Evolutionary conservation across 1,284 basidiomycete species (phyloP), one percentile per base, ranked within the genome.

Genomic region (Pseudozyma pruni): DNA sequence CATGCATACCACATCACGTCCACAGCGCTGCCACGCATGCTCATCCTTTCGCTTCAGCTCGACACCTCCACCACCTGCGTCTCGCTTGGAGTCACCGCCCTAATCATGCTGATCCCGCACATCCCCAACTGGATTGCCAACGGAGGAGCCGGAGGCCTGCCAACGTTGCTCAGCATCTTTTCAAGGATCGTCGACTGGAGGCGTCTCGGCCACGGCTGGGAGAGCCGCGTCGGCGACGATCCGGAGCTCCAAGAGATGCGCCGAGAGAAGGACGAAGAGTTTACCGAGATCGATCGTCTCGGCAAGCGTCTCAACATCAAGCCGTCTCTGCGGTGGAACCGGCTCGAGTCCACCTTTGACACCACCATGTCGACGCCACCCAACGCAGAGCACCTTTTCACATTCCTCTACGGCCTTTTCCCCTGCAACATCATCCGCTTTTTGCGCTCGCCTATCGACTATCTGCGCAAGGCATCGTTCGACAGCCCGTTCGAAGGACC

Each of bases 391-490:
- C 54, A 66, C 22, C 76, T 84, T 34, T 94, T 93, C 84, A 90
- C 90, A 8, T 86, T 88, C 53, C 84, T 94, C 69, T 94, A 93
- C 83, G 94, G 92, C 74, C 87, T 94, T 50, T 94, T 91, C 82
- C 92, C 92, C 2, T 90, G 89, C 85, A 93, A 93, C 84, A 84
- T 89, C 42, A 84, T 94, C 56, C 86, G 86, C 59, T 94, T 94
- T 81, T 81, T 93, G 61, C 88, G 88, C 46, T 83, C 85, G 31
- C 90, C 92, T 3, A 85, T 86, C 20, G 82, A 83, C 41, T 92
- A 91, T 75, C 83, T 94, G 20, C 83, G 82, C 89, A 86, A 87
- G 46, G 85, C 88, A 6, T 87, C 85, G 7, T 83, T 92, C n/a
- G 88, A 91, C 67, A 62, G 62, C 33, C 75, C 69, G 35, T 72